Conservation (phyloP, 345 rosid genomes). For the Sisymbrium altissimum region DNA sequence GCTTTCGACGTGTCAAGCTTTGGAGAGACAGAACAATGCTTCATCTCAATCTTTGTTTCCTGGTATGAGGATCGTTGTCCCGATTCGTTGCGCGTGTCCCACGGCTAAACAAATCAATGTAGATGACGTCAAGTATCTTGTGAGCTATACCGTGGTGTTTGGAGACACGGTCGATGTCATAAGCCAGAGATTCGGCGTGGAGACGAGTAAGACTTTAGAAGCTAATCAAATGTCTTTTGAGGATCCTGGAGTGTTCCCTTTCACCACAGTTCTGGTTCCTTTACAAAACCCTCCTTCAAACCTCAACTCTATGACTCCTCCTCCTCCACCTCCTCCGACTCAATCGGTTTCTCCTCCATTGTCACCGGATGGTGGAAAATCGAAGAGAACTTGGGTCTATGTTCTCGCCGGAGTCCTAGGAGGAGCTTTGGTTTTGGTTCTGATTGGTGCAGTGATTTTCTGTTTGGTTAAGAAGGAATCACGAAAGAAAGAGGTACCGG, state of each 20-base stretch:
- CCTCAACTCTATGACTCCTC: constrained; percentile 33
- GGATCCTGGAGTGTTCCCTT: constrained; percentile 33
- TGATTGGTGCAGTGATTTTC: constrained; percentile 35
- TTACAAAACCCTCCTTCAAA: constrained; percentile 37
- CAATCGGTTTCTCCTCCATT: constrained; percentile 32
- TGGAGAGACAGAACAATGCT: constrained; percentile 39
- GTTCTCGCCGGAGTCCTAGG: constrained; percentile 44
- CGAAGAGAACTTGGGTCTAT: constrained; percentile 57
- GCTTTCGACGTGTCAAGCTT: constrained; percentile 76
- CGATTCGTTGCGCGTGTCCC: constrained; percentile 68
- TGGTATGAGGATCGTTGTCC: constrained; percentile 46
- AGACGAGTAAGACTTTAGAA: constrained; percentile 29
- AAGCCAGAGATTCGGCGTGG: constrained; percentile 42
- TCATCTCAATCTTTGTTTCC: constrained; percentile 14
- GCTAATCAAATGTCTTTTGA: constrained; percentile 41
- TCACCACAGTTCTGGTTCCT: constrained; percentile 56
- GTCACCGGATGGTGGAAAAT: constrained; percentile 21
- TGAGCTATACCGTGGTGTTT: constrained; percentile 41
- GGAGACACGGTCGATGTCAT: constrained; percentile 34
- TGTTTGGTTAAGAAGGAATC: constrained; percentile 23
- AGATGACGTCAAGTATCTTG: constrained; percentile 40
- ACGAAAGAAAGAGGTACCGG: constrained; percentile 20
- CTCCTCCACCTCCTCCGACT: constrained; percentile 36
- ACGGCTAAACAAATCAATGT: constrained; percentile 42
- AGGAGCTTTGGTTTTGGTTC: constrained; percentile 39